Percentiles rank a stretch among this genome's conserved stretches.
Evolutionary conservation across 495 filamentous ascomycete species (phyloP).

Genomic region (Chaetomium tenue): DNA sequence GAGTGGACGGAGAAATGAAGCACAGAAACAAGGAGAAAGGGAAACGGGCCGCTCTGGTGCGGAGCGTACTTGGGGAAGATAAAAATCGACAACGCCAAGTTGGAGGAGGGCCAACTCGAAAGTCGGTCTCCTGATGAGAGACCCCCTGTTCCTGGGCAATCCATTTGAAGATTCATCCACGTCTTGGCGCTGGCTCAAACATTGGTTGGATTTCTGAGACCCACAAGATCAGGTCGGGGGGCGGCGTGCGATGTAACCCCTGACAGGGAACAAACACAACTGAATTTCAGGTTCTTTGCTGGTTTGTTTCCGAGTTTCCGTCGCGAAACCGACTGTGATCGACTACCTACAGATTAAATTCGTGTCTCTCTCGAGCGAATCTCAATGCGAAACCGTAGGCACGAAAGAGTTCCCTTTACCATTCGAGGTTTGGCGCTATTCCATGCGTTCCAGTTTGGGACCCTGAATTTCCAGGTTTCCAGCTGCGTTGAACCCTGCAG

Average conservation of each 20-base stretch:
- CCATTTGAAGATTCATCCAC: not conserved
- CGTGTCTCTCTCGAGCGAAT: too few relatives aligned
- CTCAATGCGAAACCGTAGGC: too few relatives aligned
- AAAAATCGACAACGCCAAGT: conserved; percentile 6
- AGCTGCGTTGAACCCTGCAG: not conserved
- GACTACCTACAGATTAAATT: too few relatives aligned
- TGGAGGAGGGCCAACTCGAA: not conserved
- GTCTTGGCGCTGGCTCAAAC: not conserved
- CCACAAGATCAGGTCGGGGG: too few relatives aligned
- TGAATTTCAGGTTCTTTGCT: too few relatives aligned
- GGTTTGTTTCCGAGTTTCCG: too few relatives aligned
- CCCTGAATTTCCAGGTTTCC: too few relatives aligned
- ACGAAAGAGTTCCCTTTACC: too few relatives aligned
- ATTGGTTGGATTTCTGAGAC: not conserved
- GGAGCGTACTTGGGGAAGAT: too few relatives aligned
- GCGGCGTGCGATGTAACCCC: not conserved
- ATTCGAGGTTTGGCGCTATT: too few relatives aligned
- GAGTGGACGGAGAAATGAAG: conserved; percentile 1
- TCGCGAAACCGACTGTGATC: too few relatives aligned
- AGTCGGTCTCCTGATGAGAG: not conserved
- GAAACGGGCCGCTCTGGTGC: not conserved
- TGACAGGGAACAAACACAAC: not conserved
- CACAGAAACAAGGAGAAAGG: not conserved
- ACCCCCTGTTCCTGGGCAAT: not conserved
- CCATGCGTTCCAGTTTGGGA: too few relatives aligned